These are phyloP conservation scores for Urostyla sp. DNA, from an alignment of 73 alveolate genomes.

Conservation along the genomic window DNA sequence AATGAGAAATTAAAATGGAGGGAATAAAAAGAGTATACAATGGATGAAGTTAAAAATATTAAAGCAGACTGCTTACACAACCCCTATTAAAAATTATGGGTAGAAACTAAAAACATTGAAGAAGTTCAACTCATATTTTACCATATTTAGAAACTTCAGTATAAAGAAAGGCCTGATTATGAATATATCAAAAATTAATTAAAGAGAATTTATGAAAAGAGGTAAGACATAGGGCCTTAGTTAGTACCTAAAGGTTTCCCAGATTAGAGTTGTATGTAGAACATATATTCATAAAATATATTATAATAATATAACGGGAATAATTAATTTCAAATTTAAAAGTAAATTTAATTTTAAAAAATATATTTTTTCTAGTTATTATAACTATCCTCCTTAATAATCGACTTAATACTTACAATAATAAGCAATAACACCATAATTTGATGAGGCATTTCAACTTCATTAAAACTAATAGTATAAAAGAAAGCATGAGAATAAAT, in stretches of 20 bases:
- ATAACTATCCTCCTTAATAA: neutral
- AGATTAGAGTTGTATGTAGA: neutral
- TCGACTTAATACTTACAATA: too few species aligned
- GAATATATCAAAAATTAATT: constrained; percentile 53
- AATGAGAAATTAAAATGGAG: constrained; percentile 87
- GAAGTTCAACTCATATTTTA: constrained; percentile 72
- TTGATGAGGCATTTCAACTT: too few species aligned
- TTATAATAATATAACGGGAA: too few species aligned
- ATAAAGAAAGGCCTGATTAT: constrained; percentile 78
- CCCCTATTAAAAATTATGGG: constrained; percentile 75
- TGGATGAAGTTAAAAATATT: constrained; percentile 73
- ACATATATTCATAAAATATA: neutral
- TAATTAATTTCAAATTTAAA: too few species aligned
- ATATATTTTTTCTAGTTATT: neutral
- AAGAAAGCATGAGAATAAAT: too few species aligned
- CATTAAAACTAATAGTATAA: too few species aligned
- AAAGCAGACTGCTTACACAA: constrained; percentile 69
- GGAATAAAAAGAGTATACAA: constrained; percentile 59
- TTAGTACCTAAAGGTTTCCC: neutral
- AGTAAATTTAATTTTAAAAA: too few species aligned
- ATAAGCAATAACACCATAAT: neutral
- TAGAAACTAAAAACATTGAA: constrained; percentile 60
- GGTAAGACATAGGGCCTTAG: neutral
- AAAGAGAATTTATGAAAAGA: constrained; percentile 18
- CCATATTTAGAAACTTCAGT: constrained; percentile 65